phyloP scores from a whole-genome alignment of 768 basidiomycete genomes.

The Macrolepiota dolichaula region DNA sequence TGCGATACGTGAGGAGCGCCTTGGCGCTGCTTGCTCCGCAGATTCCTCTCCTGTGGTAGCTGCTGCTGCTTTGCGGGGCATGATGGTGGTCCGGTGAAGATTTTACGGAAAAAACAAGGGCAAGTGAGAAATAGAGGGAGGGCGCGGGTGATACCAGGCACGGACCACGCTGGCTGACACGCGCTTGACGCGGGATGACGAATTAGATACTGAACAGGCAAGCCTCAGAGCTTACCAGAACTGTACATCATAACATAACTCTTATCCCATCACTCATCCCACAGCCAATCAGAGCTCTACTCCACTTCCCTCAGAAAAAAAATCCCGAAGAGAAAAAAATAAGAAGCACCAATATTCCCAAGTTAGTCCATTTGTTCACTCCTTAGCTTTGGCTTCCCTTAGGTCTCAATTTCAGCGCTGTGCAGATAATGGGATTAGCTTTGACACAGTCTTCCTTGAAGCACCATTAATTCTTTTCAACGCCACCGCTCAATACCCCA shows the following conservation, averaged over 20 bases:
- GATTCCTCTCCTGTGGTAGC: conserved; percentile 21
- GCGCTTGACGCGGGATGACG: not conserved
- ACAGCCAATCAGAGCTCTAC: no score
- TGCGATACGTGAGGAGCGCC: conserved; percentile 57
- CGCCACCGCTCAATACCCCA: no score
- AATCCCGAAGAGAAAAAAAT: no score
- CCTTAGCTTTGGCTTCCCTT: no score
- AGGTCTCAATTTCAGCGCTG: no score
- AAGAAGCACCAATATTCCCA: no score
- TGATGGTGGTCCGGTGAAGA: conserved; percentile 20
- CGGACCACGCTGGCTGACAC: not conserved
- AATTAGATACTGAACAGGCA: not conserved
- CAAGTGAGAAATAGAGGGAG: not conserved
- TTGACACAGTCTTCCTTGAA: no score
- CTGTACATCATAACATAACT: conserved; percentile 1
- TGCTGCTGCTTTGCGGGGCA: conserved; percentile 27
- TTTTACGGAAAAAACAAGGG: not conserved
- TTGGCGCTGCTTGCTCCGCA: conserved; percentile 32
- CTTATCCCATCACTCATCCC: not conserved
- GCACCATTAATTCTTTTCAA: no score
- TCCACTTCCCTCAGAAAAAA: no score
- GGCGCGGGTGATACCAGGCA: not conserved
- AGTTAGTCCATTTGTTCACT: no score
- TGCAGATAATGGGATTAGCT: no score
- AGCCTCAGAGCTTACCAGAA: conserved; percentile 9